A percentile compares a stretch with the other conserved stretches of the same genome.
Conservation (phyloP, 192 early-diverging fungal genomes). For the Backusella macrospora region DNA sequence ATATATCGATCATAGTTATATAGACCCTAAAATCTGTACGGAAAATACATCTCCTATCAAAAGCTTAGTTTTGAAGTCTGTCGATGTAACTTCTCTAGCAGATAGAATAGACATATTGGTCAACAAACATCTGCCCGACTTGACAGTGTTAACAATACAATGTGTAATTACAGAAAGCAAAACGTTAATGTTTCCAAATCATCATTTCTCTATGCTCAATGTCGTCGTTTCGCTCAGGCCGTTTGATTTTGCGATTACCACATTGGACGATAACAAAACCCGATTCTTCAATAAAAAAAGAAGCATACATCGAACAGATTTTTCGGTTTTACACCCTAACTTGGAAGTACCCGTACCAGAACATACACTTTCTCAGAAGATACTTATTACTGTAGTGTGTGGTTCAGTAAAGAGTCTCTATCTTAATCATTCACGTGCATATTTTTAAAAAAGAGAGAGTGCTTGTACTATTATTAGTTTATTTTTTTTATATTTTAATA, state of each 20-base stretch:
- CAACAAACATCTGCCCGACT: neutral
- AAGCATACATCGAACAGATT: neutral
- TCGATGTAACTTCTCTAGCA: neutral
- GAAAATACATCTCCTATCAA: neutral
- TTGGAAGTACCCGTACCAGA: neutral
- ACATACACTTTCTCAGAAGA: no score
- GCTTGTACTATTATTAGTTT: no score
- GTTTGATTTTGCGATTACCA: constrained; percentile 2
- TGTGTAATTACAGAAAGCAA: neutral
- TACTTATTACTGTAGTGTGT: no score
- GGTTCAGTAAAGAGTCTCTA: no score
- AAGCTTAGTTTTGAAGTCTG: neutral
- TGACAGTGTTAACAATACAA: neutral
- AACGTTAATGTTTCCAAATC: neutral
- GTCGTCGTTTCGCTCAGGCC: neutral
- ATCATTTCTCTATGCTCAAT: neutral
- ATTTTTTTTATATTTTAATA: no score
- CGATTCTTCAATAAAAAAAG: neutral
- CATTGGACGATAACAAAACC: neutral
- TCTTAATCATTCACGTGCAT: no score
- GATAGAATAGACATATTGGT: neutral
- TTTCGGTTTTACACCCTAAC: neutral
- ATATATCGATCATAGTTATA: neutral
- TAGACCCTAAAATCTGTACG: neutral
- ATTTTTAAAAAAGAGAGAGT: no score